Percentiles rank a stretch among this genome's conserved stretches.
Evolutionary conservation across 495 filamentous ascomycete species (phyloP).

Genomic region (Hyaloscypha hepaticicola): DNA sequence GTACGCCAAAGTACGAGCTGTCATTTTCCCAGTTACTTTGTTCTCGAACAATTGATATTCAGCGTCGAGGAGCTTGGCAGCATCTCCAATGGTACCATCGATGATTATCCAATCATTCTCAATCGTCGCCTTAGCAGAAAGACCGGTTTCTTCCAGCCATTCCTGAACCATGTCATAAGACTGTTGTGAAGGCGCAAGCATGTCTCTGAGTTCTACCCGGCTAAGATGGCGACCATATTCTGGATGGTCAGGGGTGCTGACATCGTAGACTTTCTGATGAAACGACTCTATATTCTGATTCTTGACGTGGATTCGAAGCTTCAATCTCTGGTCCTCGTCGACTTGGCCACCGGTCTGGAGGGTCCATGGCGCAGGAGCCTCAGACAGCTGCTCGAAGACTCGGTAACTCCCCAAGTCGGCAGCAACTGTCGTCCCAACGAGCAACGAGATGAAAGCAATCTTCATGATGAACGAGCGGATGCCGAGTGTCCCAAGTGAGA

Average conservation of each 20-base stretch:
- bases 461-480: conserved; percentile 4
- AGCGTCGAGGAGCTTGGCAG: conserved; percentile 39
- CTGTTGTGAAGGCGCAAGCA: conserved; percentile 5
- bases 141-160: background rate
- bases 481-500: background rate
- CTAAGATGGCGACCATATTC: conserved; percentile 59
- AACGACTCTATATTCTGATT: conserved; percentile 47
- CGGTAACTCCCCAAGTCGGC: background rate
- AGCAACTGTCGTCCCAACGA: conserved; percentile 7
- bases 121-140: background rate
- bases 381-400: conserved; percentile 5
- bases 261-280: conserved; percentile 53
- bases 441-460: background rate
- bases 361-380: background rate
- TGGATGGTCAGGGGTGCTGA: conserved; percentile 54
- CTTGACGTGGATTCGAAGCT: conserved; percentile 46
- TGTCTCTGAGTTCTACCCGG: conserved; percentile 42
- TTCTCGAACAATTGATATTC: conserved; percentile 8
- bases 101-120: conserved; percentile 51
- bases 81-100: conserved; percentile 41
- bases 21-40: conserved; percentile 25
- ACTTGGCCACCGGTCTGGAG: background rate
- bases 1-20: conserved; percentile 40
- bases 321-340: conserved; percentile 29
- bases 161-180: conserved; percentile 1